A percentile compares a stretch with the other conserved stretches of the same genome.
Conservation (phyloP, 805 yeast genomes). For the Saturnispora mendoncae region DNA sequence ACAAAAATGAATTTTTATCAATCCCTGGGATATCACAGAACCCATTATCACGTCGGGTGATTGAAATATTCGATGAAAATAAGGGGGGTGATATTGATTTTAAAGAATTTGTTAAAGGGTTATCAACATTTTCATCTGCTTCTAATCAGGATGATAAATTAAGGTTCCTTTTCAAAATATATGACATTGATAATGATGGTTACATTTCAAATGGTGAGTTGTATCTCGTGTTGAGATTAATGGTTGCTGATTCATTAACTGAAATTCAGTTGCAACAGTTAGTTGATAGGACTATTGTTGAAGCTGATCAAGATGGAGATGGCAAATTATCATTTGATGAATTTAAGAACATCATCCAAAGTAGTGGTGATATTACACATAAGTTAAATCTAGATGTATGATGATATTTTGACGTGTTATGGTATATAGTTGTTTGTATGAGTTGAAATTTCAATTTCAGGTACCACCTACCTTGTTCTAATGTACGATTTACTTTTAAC, state of each 20-base stretch:
- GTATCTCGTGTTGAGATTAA: conserved; percentile 83
- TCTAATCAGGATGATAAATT: conserved; percentile 76
- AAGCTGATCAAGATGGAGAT: conserved; percentile 82
- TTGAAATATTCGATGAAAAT: conserved; percentile 92
- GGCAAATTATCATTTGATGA: conserved; percentile 81
- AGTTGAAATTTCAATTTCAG: no score
- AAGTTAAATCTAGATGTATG: conserved; percentile 26
- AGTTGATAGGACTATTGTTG: conserved; percentile 94
- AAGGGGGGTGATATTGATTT: conserved; percentile 91
- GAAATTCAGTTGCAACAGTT: conserved; percentile 89
- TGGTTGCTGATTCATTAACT: conserved; percentile 89
- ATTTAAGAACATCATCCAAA: conserved; percentile 59
- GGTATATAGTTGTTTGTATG: no score
- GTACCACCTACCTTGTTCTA: no score
- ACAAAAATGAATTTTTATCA: conserved; percentile 78
- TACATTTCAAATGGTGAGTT: conserved; percentile 91
- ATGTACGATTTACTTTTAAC: no score
- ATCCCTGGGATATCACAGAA: conserved; percentile 90
- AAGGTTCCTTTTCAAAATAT: conserved; percentile 82
- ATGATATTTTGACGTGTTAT: conserved; percentile 9
- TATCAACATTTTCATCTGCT: conserved; percentile 77
- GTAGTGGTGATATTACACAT: conserved; percentile 31
- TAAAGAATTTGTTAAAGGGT: conserved; percentile 70
- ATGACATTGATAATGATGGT: conserved; percentile 95
- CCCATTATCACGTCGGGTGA: conserved; percentile 81